Evolutionary conservation across 2,329 filamentous ascomycete species (phyloP), one percentile per base, ranked within the genome.

Genomic region (Didymella keratinophila): DNA sequence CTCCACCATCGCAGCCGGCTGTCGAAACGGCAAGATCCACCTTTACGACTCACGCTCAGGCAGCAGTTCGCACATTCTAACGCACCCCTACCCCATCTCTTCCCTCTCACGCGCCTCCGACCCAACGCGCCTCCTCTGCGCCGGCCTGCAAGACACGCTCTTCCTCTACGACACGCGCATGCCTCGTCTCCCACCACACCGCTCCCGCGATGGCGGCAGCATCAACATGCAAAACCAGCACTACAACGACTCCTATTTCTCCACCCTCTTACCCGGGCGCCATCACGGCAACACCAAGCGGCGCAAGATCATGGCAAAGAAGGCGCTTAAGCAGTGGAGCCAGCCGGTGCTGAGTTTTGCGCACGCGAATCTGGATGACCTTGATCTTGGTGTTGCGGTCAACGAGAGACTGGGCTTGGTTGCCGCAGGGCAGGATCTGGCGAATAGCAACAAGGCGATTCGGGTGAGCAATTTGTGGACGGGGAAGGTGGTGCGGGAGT

Each of bases 1-100:
- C 11, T 73, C 61, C 8, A 69, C 69, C 7, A 37, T 79, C 20
- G 68, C 69, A 2, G 54, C 72, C 2, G 77, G 77, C 8, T 65
- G 67, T 16, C 70, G 77, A 4, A 65, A 76, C 30, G 72, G 71
- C 10, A 68, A 59, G 3, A 71, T 80, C 4, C 60, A 64, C 18
- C 62, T 77, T 32, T 71, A 75, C 56, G 75, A 78, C 54, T 61
- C 61, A 0, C 71, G 76, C 37, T 67, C 71, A 0, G 68, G 70
- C 7, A 64, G 62, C 1, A 63, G 63, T 9, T 42, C 39, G 2
- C 65, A 69, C 27, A 62, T 72, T 28, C 61, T 76, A 32, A 67
- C 57, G 2, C 72, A 76, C 43, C 65, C 71, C 0, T 58, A 58
- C 8, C 64, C 73, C 0, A 59, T 75, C 18, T 61, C 61, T 9